These are phyloP conservation scores for Lecanosticta acicola DNA, from an alignment of 2,329 filamentous ascomycete species.

Conservation along the genomic window DNA sequence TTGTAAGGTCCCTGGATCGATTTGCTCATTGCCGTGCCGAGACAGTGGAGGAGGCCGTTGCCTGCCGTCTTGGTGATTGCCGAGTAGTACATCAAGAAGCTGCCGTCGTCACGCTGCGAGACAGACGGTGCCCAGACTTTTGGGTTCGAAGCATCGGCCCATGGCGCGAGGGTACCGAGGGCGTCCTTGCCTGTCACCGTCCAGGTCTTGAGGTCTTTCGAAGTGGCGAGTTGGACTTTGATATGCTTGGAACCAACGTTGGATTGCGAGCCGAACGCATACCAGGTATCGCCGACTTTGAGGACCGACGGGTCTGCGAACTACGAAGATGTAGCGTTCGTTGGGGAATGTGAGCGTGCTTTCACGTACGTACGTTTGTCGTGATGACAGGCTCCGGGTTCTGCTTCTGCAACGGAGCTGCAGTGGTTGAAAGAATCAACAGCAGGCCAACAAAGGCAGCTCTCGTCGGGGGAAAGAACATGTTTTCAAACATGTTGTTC, in stretches of 20 bases:
- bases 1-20: slow-evolving; percentile 24
- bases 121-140: slow-evolving; percentile 36
- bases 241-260: slow-evolving; percentile 16
- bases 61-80: slow-evolving; percentile 24
- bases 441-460: background rate
- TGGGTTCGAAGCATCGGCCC: slow-evolving; percentile 23
- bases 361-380: slow-evolving; percentile 11
- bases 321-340: slow-evolving; percentile 10
- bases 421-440: background rate
- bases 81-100: slow-evolving; percentile 29
- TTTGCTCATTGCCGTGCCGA: slow-evolving; percentile 24
- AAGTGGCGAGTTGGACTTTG: slow-evolving; percentile 34
- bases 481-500: too few species aligned
- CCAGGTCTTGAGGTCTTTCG: slow-evolving; percentile 32
- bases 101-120: slow-evolving; percentile 21
- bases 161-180: slow-evolving; percentile 26
- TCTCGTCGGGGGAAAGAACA: background rate
- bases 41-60: slow-evolving; percentile 22
- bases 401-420: slow-evolving; percentile 9
- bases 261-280: slow-evolving; percentile 34
- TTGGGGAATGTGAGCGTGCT: background rate
- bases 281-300: slow-evolving; percentile 31
- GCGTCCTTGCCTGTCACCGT: slow-evolving; percentile 27
- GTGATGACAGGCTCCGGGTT: slow-evolving; percentile 14
- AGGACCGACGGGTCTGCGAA: slow-evolving; percentile 36